phyloP scores from a whole-genome alignment of 208 protist species.

The Leishmania guyanensis region DNA sequence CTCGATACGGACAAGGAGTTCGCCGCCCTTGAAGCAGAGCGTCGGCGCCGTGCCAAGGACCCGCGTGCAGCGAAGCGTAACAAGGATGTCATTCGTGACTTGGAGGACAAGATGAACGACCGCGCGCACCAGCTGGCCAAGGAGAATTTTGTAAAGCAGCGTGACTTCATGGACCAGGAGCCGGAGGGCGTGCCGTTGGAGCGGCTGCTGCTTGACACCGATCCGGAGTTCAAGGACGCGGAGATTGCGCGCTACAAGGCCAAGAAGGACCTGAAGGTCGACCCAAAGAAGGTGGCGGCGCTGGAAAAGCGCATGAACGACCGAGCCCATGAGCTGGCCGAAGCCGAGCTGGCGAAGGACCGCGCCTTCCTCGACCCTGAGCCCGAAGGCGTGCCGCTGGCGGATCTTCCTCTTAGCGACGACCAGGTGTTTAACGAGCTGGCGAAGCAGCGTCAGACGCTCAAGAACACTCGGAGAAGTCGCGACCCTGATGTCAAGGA shows the following conservation, averaged over 20 bases:
- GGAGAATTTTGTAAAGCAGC: constrained; percentile 65
- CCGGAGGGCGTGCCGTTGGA: constrained; percentile 71
- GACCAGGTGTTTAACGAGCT: constrained; percentile 71
- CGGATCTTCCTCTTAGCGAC: constrained; percentile 54
- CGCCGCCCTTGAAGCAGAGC: constrained; percentile 72
- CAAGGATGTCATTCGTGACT: constrained; percentile 65
- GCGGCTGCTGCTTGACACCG: constrained; percentile 71
- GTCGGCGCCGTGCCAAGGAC: constrained; percentile 56
- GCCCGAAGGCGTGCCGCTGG: constrained; percentile 83
- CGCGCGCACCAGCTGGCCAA: constrained; percentile 62
- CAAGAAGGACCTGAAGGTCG: constrained; percentile 45
- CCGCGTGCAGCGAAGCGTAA: constrained; percentile 62
- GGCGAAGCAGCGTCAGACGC: constrained; percentile 64
- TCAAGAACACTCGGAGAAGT: constrained; percentile 53
- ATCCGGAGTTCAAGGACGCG: constrained; percentile 74
- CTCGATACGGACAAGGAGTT: constrained; percentile 83
- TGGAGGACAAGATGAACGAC: constrained; percentile 75
- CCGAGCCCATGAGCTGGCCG: constrained; percentile 58
- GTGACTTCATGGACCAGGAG: constrained; percentile 74
- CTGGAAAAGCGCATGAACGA: constrained; percentile 64
- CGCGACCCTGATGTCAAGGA: constrained; percentile 50
- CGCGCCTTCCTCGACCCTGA: constrained; percentile 72
- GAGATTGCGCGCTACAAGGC: constrained; percentile 75
- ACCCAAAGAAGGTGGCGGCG: constrained; percentile 42
- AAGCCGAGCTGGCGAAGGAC: constrained; percentile 58